Percentiles rank a stretch among this genome's conserved stretches.
Evolutionary conservation across 208 protist species (phyloP).

Genomic region (Trypanosoma rangeli): DNA sequence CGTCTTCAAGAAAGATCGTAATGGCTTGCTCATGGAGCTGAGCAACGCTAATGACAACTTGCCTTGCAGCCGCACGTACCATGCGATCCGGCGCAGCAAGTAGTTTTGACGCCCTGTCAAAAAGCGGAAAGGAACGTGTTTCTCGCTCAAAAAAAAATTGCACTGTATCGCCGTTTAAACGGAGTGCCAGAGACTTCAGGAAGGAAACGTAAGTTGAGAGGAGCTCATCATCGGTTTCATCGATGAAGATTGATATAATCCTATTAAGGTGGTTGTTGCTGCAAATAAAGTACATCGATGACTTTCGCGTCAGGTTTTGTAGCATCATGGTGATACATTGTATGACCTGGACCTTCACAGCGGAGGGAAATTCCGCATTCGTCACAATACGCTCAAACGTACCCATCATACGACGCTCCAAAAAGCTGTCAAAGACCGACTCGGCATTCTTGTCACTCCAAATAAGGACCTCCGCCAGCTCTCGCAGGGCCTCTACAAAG

Average conservation of each 20-base stretch:
- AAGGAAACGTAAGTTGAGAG: slow-evolving; percentile 83
- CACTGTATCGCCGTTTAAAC: slow-evolving; percentile 72
- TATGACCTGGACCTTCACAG: slow-evolving; percentile 65
- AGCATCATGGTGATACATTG: slow-evolving; percentile 77
- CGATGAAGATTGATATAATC: slow-evolving; percentile 75
- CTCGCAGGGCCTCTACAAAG: slow-evolving; percentile 45
- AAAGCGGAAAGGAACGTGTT: slow-evolving; percentile 64
- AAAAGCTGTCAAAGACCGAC: slow-evolving; percentile 58
- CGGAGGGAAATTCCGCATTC: slow-evolving; percentile 45
- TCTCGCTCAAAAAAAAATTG: slow-evolving; percentile 84
- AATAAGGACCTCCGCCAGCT: slow-evolving; percentile 76
- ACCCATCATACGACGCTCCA: slow-evolving; percentile 69
- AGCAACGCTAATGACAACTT: slow-evolving; percentile 74
- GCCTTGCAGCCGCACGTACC: slow-evolving; percentile 76
- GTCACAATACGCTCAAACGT: slow-evolving; percentile 70
- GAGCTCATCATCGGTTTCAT: slow-evolving; percentile 74
- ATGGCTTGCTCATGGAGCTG: slow-evolving; percentile 60
- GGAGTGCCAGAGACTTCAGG: slow-evolving; percentile 78
- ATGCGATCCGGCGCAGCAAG: slow-evolving; percentile 57
- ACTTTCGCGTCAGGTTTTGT: slow-evolving; percentile 65
- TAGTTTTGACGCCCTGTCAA: slow-evolving; percentile 65
- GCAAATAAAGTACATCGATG: slow-evolving; percentile 77
- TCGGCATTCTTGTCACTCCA: slow-evolving; percentile 81
- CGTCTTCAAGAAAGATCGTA: slow-evolving; percentile 37
- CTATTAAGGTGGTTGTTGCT: slow-evolving; percentile 89